phyloP scores from a whole-genome alignment of 2,329 filamentous ascomycete species.

The Fusarium paranaense region DNA sequence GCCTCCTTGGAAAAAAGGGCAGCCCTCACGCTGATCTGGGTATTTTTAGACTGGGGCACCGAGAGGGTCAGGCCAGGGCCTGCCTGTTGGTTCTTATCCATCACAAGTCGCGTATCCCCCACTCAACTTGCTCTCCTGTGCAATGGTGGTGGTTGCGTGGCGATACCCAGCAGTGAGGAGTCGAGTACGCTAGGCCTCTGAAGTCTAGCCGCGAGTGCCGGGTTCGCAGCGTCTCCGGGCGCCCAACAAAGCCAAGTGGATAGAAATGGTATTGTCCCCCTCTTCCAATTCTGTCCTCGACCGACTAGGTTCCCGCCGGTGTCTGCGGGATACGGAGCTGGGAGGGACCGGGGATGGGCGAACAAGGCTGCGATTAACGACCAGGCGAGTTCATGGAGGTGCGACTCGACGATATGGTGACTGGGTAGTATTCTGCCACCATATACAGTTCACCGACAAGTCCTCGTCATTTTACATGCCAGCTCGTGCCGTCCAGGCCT shows the following conservation, averaged over 20 bases:
- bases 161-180: slow-evolving; percentile 26
- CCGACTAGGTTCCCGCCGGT: not conserved
- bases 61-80: slow-evolving; percentile 25
- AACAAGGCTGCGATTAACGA: not conserved
- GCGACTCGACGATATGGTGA: not conserved
- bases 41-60: slow-evolving; percentile 44
- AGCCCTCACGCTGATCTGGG: slow-evolving; percentile 24
- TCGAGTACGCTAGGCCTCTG: slow-evolving; percentile 23
- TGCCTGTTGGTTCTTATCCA: slow-evolving; percentile 24
- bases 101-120: slow-evolving; percentile 35
- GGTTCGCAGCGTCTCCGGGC: slow-evolving; percentile 10
- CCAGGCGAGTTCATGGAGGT: not conserved
- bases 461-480: slow-evolving; percentile 32
- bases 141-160: slow-evolving; percentile 34
- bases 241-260: slow-evolving; percentile 3
- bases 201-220: slow-evolving; percentile 29
- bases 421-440: not conserved
- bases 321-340: not conserved
- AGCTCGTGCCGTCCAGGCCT: slow-evolving; percentile 8
- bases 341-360: not conserved
- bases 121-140: slow-evolving; percentile 12
- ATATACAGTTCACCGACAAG: slow-evolving; percentile 28
- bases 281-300: slow-evolving; percentile 3
- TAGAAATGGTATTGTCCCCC: not conserved
- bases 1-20: slow-evolving; percentile 24